Percentiles rank a stretch among this genome's conserved stretches.
Conservation (phyloP, 139 green algal genomes). For the Picochlorum sp. region DNA sequence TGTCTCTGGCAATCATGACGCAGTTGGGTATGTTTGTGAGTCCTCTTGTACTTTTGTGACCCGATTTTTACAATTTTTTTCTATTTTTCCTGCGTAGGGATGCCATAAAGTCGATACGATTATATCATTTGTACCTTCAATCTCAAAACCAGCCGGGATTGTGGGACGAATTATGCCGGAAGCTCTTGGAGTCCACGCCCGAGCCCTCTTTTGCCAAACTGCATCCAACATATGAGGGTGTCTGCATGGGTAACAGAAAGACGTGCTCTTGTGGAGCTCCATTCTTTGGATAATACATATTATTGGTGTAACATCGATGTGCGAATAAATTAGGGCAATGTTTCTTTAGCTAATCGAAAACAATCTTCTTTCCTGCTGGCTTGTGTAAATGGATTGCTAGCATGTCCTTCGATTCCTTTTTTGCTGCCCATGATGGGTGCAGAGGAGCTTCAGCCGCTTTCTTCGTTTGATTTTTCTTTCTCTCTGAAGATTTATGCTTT, state of each 20-base stretch:
- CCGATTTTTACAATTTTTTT: background rate
- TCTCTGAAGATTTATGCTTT: background rate
- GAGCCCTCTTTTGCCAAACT: conserved; percentile 62
- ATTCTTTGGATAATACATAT: conserved; percentile 58
- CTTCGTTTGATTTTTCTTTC: background rate
- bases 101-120: conserved; percentile 74
- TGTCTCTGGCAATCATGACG: conserved; percentile 42
- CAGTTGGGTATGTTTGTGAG: conserved; percentile 29
- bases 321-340: conserved; percentile 8
- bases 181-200: conserved; percentile 46
- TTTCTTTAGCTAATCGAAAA: conserved; percentile 12
- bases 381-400: conserved; percentile 1
- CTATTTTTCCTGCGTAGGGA: conserved; percentile 31
- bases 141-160: conserved; percentile 31
- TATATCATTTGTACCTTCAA: conserved; percentile 71
- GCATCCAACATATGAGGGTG: conserved; percentile 70
- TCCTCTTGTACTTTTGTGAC: conserved; percentile 6
- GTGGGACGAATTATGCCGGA: conserved; percentile 46
- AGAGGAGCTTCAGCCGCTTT: conserved; percentile 7
- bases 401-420: background rate
- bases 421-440: conserved; percentile 49
- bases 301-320: conserved; percentile 3
- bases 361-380: conserved; percentile 17
- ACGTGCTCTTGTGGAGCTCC: conserved; percentile 73
- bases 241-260: conserved; percentile 87